A percentile compares a stretch with the other conserved stretches of the same genome.
Conservation (phyloP, 352 stramenopile genomes). For the Phytopythium sindhum region DNA sequence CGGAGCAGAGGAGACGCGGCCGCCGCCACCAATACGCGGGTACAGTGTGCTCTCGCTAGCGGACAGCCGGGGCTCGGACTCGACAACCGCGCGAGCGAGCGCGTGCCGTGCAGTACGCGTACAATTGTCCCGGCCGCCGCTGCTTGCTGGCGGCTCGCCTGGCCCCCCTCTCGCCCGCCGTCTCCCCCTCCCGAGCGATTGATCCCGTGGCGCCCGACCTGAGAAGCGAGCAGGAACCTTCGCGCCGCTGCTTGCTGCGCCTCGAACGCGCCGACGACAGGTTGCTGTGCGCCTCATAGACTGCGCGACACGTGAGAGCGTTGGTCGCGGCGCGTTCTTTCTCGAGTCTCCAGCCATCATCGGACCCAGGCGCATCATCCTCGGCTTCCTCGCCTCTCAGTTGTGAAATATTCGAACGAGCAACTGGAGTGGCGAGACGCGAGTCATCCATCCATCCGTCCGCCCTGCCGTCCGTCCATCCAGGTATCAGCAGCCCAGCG, state of each 20-base stretch:
- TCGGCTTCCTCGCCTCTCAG: background rate
- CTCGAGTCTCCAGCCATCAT: background rate
- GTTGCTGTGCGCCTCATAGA: too few relatives aligned
- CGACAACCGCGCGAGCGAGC: background rate
- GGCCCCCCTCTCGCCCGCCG: background rate
- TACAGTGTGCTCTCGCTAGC: too few relatives aligned
- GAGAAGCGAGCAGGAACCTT: background rate
- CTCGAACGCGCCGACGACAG: too few relatives aligned
- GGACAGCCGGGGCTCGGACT: background rate
- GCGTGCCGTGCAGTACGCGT: background rate
- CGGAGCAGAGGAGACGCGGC: background rate
- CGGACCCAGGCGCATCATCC: background rate
- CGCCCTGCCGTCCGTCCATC: background rate
- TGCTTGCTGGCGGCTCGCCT: background rate
- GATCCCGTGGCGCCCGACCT: background rate
- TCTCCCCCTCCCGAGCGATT: background rate
- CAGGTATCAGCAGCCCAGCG: background rate
- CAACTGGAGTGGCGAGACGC: background rate
- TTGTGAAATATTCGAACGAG: background rate
- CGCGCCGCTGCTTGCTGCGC: too few relatives aligned
- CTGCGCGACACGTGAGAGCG: background rate
- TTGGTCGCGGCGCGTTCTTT: too few relatives aligned
- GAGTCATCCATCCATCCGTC: background rate
- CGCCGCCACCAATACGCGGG: background rate
- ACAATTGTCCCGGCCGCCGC: background rate